Evolutionary conservation across 78 protist species (phyloP).

Genomic region (Dictyostelium firmibasis): DNA sequence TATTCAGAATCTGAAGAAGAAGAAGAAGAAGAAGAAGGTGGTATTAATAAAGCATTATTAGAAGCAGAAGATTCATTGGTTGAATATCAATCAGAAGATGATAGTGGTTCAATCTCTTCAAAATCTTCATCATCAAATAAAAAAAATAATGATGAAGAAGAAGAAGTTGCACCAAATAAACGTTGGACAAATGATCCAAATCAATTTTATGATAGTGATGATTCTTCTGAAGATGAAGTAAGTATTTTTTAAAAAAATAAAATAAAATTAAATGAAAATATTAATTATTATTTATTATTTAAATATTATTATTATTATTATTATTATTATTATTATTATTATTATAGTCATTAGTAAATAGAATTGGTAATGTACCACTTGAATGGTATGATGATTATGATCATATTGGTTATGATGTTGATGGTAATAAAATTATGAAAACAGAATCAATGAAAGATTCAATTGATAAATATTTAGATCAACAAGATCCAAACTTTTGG

Average conservation of each 20-base stretch:
- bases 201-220: constrained; percentile 59
- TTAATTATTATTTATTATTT: too few relatives aligned
- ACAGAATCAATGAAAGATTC: constrained; percentile 72
- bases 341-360: constrained; percentile 78
- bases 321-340: background rate
- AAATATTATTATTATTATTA: background rate
- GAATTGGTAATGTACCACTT: constrained; percentile 94
- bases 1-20: background rate
- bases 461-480: constrained; percentile 86
- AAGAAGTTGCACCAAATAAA: background rate
- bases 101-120: background rate
- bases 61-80: constrained; percentile 35
- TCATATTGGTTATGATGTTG: constrained; percentile 97
- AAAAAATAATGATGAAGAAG: background rate
- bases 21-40: constrained; percentile 18
- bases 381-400: constrained; percentile 97
- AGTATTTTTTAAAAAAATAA: background rate
- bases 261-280: background rate
- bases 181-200: constrained; percentile 36
- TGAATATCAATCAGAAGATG: constrained; percentile 50
- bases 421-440: constrained; percentile 92
- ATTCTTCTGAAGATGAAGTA: constrained; percentile 81
- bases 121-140: constrained; percentile 6
- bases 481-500: constrained; percentile 77
- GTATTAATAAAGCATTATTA: background rate